These are phyloP conservation scores for Eudorina sp. DNA, from an alignment of 139 green algal species.

Conservation along the genomic window DNA sequence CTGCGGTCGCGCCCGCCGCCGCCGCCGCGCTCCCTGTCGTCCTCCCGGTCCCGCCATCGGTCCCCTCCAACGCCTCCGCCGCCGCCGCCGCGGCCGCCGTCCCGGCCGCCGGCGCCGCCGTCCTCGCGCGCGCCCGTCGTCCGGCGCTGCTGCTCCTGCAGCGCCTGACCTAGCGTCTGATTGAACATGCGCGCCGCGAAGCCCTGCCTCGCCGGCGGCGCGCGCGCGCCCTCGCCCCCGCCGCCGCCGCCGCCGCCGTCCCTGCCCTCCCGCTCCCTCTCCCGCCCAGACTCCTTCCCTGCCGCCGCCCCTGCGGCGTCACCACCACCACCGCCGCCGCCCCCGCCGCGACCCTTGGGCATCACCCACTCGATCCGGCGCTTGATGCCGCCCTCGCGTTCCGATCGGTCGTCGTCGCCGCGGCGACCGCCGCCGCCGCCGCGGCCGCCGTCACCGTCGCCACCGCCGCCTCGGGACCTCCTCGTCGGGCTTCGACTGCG, in stretches of 20 bases:
- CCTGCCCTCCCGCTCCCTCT: too few species aligned
- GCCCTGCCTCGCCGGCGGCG: not conserved
- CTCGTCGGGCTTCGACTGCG: slow-evolving; percentile 10
- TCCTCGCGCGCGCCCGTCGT: not conserved
- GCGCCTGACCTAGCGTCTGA: slow-evolving; percentile 7
- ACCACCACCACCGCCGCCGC: too few species aligned
- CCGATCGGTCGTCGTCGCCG: not conserved
- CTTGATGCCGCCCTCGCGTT: not conserved
- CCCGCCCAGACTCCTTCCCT: too few species aligned
- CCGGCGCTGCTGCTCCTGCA: slow-evolving; percentile 21
- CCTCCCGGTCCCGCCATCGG: not conserved
- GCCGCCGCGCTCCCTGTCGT: not conserved
- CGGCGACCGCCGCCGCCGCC: slow-evolving; percentile 9
- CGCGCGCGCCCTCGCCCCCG: not conserved
- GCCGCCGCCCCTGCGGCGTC: too few species aligned
- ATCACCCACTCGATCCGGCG: not conserved
- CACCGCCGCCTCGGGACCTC: not conserved
- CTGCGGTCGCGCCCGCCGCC: not conserved
- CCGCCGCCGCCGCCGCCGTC: not conserved
- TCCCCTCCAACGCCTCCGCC: not conserved
- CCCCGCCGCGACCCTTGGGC: not conserved
- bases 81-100: not conserved
- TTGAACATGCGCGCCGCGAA: slow-evolving; percentile 22
- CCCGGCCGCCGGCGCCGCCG: not conserved
- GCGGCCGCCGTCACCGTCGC: not conserved